phyloP scores from a whole-genome alignment of 768 basidiomycete genomes.

The Termitomyces sp. region DNA sequence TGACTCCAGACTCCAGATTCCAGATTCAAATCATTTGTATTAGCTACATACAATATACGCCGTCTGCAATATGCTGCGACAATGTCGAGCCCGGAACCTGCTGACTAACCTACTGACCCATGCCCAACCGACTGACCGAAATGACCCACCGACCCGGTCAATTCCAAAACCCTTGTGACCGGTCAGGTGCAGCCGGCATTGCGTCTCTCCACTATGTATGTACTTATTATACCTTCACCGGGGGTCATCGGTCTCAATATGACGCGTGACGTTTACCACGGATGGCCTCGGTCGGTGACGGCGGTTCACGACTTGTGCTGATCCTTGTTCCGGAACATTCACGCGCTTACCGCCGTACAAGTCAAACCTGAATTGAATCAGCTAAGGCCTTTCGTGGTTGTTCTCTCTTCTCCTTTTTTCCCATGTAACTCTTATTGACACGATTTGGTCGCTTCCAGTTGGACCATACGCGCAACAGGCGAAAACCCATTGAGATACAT shows the following conservation, averaged over 20 bases:
- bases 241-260: no score
- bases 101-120: neutral
- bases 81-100: no score
- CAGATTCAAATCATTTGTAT: no score
- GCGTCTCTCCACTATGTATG: no score
- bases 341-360: neutral
- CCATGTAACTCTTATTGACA: no score
- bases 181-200: neutral
- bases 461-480: neutral
- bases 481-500: neutral
- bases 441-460: neutral
- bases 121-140: neutral
- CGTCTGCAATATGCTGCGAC: no score
- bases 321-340: neutral
- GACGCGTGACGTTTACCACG: no score
- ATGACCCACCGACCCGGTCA: neutral
- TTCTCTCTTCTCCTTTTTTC: neutral
- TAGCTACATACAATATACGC: no score
- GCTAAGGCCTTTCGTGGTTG: no score
- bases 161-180: neutral
- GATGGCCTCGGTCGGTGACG: neutral
- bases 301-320: neutral
- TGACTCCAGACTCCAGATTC: no score
- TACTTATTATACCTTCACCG: no score
- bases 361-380: neutral